These are phyloP conservation scores for Venturia asperata DNA, from an alignment of 2,329 filamentous ascomycete genomes.

Conservation along the genomic window DNA sequence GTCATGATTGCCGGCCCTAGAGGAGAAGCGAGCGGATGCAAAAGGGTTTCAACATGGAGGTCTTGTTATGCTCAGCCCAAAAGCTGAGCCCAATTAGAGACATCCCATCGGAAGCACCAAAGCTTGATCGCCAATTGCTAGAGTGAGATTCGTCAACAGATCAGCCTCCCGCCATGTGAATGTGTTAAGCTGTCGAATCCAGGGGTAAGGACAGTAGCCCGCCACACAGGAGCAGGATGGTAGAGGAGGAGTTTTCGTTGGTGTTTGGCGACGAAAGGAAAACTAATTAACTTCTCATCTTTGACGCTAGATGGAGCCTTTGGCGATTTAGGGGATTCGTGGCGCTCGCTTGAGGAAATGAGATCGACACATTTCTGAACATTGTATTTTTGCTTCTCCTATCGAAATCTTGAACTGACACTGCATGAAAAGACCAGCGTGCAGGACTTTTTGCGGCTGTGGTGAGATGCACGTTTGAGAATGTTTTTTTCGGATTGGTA, in stretches of 20 bases:
- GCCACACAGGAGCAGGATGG: too few relatives aligned
- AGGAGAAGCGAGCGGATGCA: not conserved
- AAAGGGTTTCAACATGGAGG: not conserved
- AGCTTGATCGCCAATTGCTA: slow-evolving; percentile 4
- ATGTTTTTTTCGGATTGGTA: too few relatives aligned
- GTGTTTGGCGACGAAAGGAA: not conserved
- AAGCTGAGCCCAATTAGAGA: slow-evolving; percentile 5
- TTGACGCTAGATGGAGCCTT: too few relatives aligned
- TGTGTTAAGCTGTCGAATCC: not conserved
- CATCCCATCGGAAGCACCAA: not conserved
- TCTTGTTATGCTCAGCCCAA: slow-evolving; percentile 5
- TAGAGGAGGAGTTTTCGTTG: not conserved
- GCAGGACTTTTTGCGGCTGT: too few relatives aligned
- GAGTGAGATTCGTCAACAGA: not conserved
- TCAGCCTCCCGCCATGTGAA: slow-evolving; percentile 6
- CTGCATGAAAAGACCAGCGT: too few relatives aligned
- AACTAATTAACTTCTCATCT: too few relatives aligned
- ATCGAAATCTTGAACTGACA: too few relatives aligned
- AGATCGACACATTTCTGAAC: not conserved
- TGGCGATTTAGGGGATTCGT: not conserved
- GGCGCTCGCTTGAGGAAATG: not conserved
- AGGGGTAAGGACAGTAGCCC: too few relatives aligned
- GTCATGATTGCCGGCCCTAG: not conserved
- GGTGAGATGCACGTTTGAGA: too few relatives aligned
- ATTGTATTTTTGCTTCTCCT: too few relatives aligned